Evolutionary conservation across 345 rosid genomes (phyloP), one percentile per base, ranked within the genome.

Genomic region (Leavenworthia alabamica): DNA sequence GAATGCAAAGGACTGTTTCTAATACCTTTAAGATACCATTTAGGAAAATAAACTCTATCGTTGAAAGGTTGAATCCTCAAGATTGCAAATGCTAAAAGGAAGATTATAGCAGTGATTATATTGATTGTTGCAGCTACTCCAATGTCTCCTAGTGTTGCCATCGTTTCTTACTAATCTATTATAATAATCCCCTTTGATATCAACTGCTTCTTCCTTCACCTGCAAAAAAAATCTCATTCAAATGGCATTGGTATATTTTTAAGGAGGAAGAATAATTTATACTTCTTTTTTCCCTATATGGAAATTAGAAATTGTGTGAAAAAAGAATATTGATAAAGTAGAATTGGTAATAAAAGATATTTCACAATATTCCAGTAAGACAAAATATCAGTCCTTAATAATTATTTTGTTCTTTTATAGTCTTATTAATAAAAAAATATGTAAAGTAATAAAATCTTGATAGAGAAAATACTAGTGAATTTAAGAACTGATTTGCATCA

Each of bases 21-120:
- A 56, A 85, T 78, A 46, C 97, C 89, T 78, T 81, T 86, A 6
- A 93, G 89, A 71, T 93, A 93, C 99, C 99, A 93, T 75, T 93
- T 93, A 1, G 99, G 86, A 40, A 93, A 93, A 66, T 93, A 93
- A 41, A 93, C 91, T 55, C 99, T 79, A 32, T 93, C 99, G 19
- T 93, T 93, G 77, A 89, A 79, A 37, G 99, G 99, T 68, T 93
- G 99, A 33, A 93, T 77, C 78, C 97, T 81, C 50, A 89, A 79
- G 29, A 89, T 52, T 11, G 97, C 99, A 60, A 93, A 93, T 5
- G 86, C 96, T 49, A 93, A 12, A 14, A 93, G 76, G 80, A 93
- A 93, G 55, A 86, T 57, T 27, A 93, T 46, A 8, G 99, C 96
- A 56, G 82, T 72, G 5, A 87, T 74, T 57, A 89, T 75, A 79